phyloP scores from a whole-genome alignment of 2,329 filamentous ascomycete genomes.

The Trichophyton equinum region DNA sequence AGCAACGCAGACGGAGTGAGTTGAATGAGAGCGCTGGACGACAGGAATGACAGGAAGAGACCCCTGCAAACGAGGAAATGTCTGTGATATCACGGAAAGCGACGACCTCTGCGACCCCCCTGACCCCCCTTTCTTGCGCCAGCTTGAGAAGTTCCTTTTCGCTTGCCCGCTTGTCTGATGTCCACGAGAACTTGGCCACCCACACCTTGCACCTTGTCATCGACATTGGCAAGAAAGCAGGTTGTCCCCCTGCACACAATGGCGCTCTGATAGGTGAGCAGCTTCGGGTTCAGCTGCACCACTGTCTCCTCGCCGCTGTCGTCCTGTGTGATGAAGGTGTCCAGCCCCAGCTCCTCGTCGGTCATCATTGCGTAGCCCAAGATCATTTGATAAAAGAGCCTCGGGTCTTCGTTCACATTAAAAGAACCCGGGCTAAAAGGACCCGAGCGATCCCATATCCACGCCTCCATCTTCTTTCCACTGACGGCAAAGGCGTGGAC shows the following conservation, averaged over 20 bases:
- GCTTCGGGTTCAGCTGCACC: background rate
- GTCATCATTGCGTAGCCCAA: constrained; percentile 22
- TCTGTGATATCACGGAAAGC: constrained; percentile 19
- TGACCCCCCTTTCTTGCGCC: constrained; percentile 16
- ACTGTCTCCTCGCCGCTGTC: constrained; percentile 2
- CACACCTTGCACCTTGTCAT: constrained; percentile 12
- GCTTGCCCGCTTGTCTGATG: constrained; percentile 18
- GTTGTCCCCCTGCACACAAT: constrained; percentile 19
- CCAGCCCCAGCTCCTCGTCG: constrained; percentile 22
- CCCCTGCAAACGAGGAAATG: constrained; percentile 11
- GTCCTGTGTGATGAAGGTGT: constrained; percentile 18
- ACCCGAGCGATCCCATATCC: constrained; percentile 26
- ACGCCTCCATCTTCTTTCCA: constrained; percentile 18
- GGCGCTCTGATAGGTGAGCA: constrained; percentile 7
- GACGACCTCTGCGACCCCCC: constrained; percentile 19
- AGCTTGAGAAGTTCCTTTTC: constrained; percentile 20
- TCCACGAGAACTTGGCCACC: constrained; percentile 26
- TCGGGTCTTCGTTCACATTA: constrained; percentile 15
- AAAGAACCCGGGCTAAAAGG: constrained; percentile 20
- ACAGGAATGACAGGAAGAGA: too few species aligned
- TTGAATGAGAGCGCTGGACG: too few species aligned
- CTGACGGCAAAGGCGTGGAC: constrained; percentile 21
- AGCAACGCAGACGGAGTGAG: too few species aligned
- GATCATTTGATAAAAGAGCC: constrained; percentile 20
- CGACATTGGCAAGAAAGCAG: constrained; percentile 14